Base-by-base conservation (phyloP, 176 grass and related monocot genomes). In the Oryza nivara region DNA sequence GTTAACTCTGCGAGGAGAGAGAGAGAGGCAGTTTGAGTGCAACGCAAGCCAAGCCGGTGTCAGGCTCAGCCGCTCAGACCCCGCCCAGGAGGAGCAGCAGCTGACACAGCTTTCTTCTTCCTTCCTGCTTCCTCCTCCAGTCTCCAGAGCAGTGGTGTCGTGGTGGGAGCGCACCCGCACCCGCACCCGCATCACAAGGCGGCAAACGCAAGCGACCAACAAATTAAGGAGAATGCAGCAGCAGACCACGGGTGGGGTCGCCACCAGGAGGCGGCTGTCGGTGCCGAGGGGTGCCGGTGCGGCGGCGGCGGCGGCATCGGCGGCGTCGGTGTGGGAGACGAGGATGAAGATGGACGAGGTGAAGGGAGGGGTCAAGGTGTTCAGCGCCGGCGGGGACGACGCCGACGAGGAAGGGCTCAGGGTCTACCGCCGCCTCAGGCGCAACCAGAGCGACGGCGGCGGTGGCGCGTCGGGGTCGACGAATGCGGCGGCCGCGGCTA, bases 331-430 rank as follows among this genome's bases (percentile, higher is more conserved):
- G 79, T 92, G 91, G 87, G 92, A 92, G 82, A 85, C 89, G 7
- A 82, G 88, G 88, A 96, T 94, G 93, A 92, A 72, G 85, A 92
- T 99, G 93, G 96, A 96, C 74, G 93, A 96, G 71, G 93, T 87
- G 19, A 94, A 94, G 61, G 93, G 89, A 28, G 97, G 93, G 48
- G 84, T 96, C 82, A 99, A 96, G 90, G 97, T 94, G 16, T 99
- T 99, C 71, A 96, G 84, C 82, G 91, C 56, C 35, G 85, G 70
- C 9, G 80, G 56, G 25, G 86, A 84, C 63, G 76, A 84, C 15
- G 93, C 92, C 19, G 93, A 96, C 65, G 91, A 99, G 77, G 96
- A 94, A 41, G 96, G 93, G 8, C 28, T 88, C 65, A 84, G 88
- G 64, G 89, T 94, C 4, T 83, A 78, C 79, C 84, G 90, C 36